Conservation (phyloP, 768 basidiomycete species). For the Sarcodon sp. region DNA sequence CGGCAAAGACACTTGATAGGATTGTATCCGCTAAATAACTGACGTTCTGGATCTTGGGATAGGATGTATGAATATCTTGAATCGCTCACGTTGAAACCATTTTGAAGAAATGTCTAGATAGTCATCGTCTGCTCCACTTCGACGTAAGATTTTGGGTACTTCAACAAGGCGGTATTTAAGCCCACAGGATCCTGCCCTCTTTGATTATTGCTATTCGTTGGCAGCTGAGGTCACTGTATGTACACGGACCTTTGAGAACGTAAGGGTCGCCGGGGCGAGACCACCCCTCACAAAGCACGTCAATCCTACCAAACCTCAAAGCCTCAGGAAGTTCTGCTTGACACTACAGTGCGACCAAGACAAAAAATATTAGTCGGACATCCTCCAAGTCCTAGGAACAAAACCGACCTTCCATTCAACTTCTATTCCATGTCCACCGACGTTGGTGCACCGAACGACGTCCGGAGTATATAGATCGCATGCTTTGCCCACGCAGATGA, state of each 20-base stretch:
- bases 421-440: slow-evolving; percentile 65
- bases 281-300: slow-evolving; percentile 91
- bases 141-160: slow-evolving; percentile 29
- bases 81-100: slow-evolving; percentile 7
- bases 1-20: slow-evolving; percentile 35
- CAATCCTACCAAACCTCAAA: slow-evolving; percentile 73
- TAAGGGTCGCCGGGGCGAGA: slow-evolving; percentile 66
- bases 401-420: slow-evolving; percentile 81
- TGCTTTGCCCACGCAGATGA: slow-evolving; percentile 67
- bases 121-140: slow-evolving; percentile 5
- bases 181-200: slow-evolving; percentile 63
- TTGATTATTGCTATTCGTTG: too few species aligned
- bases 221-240: background rate
- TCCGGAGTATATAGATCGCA: slow-evolving; percentile 74
- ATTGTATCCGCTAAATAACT: slow-evolving; percentile 29
- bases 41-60: too few species aligned
- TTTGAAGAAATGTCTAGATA: slow-evolving; percentile 5
- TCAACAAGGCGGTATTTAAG: slow-evolving; percentile 75
- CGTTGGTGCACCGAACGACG: slow-evolving; percentile 72
- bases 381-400: background rate
- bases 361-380: background rate
- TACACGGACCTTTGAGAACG: slow-evolving; percentile 63
- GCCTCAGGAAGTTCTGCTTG: slow-evolving; percentile 80
- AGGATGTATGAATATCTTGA: too few species aligned
- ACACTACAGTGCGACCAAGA: slow-evolving; percentile 36